These are phyloP conservation scores for Candida nanaspora DNA, from an alignment of 805 yeast species.

Conservation along the genomic window DNA sequence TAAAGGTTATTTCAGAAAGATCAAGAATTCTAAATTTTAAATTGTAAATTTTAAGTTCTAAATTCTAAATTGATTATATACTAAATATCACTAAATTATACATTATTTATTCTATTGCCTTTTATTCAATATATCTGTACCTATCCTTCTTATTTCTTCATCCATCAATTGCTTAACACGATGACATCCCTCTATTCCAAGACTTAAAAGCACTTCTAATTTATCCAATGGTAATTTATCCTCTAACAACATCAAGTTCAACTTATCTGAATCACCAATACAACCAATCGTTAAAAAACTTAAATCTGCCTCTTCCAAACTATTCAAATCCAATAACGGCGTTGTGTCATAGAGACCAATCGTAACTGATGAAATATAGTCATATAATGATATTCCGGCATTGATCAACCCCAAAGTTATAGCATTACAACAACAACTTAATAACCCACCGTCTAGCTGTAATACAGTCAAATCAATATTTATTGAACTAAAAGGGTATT, in stretches of 20 bases:
- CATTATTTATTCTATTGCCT: conserved; percentile 8
- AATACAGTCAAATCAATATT: conserved; percentile 68
- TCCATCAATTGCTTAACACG: conserved; percentile 82
- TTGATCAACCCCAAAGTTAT: conserved; percentile 85
- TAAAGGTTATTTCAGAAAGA: conserved; percentile 17
- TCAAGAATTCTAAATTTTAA: conserved; percentile 1
- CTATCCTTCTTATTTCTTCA: conserved; percentile 69
- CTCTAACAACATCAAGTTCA: conserved; percentile 71
- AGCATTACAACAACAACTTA: conserved; percentile 77
- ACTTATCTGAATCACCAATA: conserved; percentile 73
- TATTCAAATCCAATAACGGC: conserved; percentile 76
- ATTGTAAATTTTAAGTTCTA: background rate
- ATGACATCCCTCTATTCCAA: conserved; percentile 85
- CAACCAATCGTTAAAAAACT: conserved; percentile 77
- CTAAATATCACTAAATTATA: too few relatives aligned
- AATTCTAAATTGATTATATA: too few relatives aligned
- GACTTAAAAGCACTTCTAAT: conserved; percentile 65
- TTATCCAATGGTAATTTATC: conserved; percentile 80
- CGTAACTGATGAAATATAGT: conserved; percentile 73
- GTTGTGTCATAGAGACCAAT: conserved; percentile 73
- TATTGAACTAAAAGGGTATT: conserved; percentile 82
- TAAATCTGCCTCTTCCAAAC: conserved; percentile 78
- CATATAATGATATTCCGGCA: conserved; percentile 93
- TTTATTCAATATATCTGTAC: conserved; percentile 35
- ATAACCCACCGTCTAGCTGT: conserved; percentile 84